Evolutionary conservation across 129 eudicot genomes (phyloP), one percentile per base, ranked within the genome.

Genomic region (Apium graveolens): DNA sequence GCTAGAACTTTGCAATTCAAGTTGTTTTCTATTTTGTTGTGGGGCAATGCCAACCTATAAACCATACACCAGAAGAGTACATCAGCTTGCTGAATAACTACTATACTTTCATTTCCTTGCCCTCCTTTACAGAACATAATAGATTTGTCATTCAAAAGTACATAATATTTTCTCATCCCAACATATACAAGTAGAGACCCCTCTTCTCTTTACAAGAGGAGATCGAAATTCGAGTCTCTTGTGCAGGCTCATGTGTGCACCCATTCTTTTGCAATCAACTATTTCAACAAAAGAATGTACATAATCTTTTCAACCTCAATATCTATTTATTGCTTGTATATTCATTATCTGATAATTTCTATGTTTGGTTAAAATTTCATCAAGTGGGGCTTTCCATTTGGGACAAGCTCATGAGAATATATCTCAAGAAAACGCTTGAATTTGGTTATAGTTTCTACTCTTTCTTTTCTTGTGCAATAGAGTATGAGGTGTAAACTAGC

Each of bases 1-100:
- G 95, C 97, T 24, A 90, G 81, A 74, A 93, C 92, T 83, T 91
- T 93, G 89, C 97, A 93, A 74, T 89, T 87, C 71, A 93, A 93
- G 79, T 79, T 87, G 78, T 74, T 83, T 45, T 74, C 86, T n/a
- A 82, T 85, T 66, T 81, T 86, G 71, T 78, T 86, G 80, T 88
- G 87, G 79, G 83, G 78, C 92, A 87, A 84, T 17, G 87, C 92
- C 86, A 93, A 86, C 92, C 98, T 90, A 77, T 82, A 77, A 34
- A 57, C 66, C 66, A 26, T 73, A 53, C 32, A 57, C 72, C n/a
- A 53, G 48, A 57, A 68, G n/a, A 51, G 43, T 37, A 38, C 41
- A 66, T 26, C n/a, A 17, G 34, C 21, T 2, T 11, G 53, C 2
- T 66, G 1, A 66, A 12, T 17, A 66, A 29, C 17, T 65, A 31